A percentile compares a stretch with the other conserved stretches of the same genome.
Evolutionary conservation across 2,329 filamentous ascomycete genomes (phyloP).

Genomic region (Colletotrichum brevisporum): DNA sequence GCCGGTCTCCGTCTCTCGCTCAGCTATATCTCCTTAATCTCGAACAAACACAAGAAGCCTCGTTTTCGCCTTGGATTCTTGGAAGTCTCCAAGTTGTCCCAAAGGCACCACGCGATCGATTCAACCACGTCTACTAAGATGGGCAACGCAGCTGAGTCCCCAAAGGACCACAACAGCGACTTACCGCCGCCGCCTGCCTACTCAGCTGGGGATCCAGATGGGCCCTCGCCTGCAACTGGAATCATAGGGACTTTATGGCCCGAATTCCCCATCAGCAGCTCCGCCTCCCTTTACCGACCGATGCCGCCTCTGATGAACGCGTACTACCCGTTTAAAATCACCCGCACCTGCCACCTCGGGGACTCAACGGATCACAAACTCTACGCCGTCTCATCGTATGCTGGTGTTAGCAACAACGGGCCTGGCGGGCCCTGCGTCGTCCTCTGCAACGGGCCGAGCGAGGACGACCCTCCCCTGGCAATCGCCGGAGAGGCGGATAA

Average conservation of each 20-base stretch:
- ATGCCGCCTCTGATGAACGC: background rate
- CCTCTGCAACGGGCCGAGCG: constrained; percentile 17
- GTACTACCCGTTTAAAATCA: constrained; percentile 7
- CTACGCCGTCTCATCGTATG: constrained; percentile 7
- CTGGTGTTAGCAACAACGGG: background rate
- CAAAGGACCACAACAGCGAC: background rate
- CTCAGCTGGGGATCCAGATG: background rate
- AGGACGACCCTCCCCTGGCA: background rate
- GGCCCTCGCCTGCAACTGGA: background rate
- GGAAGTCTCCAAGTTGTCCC: background rate
- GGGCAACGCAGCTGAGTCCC: background rate
- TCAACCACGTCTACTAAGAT: background rate
- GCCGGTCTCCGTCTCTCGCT: no score
- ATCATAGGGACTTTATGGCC: background rate
- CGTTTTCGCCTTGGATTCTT: no score
- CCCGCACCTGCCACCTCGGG: constrained; percentile 8
- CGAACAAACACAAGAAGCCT: background rate
- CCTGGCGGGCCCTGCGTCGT: constrained; percentile 1
- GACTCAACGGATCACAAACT: constrained; percentile 11
- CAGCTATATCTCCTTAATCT: no score
- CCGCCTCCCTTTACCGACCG: background rate
- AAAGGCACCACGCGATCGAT: no score
- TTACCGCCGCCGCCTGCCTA: background rate
- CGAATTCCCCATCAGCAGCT: background rate
- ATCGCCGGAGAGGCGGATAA: constrained; percentile 1